Evolutionary conservation across 352 stramenopile genomes (phyloP).

Genomic region (Blastocystis sp.): DNA sequence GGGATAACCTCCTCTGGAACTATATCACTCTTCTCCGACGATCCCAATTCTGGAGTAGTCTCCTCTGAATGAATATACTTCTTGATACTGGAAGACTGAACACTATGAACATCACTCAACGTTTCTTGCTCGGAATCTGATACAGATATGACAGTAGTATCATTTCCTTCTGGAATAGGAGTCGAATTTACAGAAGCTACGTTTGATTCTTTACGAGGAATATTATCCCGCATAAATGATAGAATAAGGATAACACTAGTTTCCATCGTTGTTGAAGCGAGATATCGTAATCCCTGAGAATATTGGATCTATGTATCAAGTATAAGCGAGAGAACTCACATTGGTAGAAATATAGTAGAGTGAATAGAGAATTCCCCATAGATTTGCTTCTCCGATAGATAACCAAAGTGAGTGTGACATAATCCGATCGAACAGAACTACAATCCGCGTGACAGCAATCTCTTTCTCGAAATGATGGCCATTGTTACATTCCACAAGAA

Average conservation of each 20-base stretch:
- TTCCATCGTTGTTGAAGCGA: neutral
- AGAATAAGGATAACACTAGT: neutral
- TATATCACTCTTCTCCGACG: neutral
- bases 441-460: neutral
- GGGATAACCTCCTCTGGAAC: too few species aligned
- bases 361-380: constrained; percentile 35
- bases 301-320: neutral
- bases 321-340: neutral
- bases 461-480: constrained; percentile 1
- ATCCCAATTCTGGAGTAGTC: neutral
- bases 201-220: neutral
- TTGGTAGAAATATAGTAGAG: constrained; percentile 19
- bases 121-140: neutral
- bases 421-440: constrained; percentile 1
- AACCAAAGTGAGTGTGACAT: neutral
- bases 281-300: neutral
- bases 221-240: neutral
- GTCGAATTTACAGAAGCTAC: neutral
- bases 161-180: neutral
- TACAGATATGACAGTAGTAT: neutral
- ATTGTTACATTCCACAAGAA: neutral
- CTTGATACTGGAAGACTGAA: neutral
- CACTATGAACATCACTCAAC: neutral
- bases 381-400: neutral
- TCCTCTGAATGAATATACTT: constrained; percentile 54